Evolutionary conservation across 768 basidiomycete genomes (phyloP), one percentile per base, ranked within the genome.

Genomic region (Termitomyces eurrhizus): DNA sequence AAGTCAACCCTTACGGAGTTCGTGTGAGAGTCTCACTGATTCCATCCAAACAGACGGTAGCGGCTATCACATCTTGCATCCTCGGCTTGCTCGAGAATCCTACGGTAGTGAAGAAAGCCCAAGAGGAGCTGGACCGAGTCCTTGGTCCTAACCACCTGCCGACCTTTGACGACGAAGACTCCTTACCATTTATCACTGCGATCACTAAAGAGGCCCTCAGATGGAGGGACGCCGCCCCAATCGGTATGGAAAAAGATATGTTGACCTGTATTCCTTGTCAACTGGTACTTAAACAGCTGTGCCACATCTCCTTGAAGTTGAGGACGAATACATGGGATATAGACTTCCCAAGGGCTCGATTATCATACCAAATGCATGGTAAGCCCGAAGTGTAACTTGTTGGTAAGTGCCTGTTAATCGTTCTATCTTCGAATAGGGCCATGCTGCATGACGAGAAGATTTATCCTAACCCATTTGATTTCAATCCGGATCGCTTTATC

Each of bases 301-400:
- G 16, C 72, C 74, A 8, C 77, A 75, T 61, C 49, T 64, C 13
- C 64, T 67, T 2, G 57, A 55, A 1, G 65, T 65, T 14, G 75
- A 77, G 8, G 73, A 77, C 56, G 60, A 67, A 2, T 79, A 77
- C 61, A 62, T 67, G 26, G 77, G 74, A 1, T 74, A 75, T 52
- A 52, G 63, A 56, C 74, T 79, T 41, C 76, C 76, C 0, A 69
- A 70, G 33, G 73, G 68, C 5, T 60, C 73, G 1, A 67, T 71
- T 11, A 57, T 74, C 51, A 63, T 75, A 44, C 44, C 68, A 2
- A 75, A 75, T 53, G 61, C 65, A 42, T 76, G 72, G 76, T 71
- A 50, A 32, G 59, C 54, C 8, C 2, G 18, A 3, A 33, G 13
- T 32, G 9, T 9, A 33, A 24, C 21, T 21, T 21, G 7, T 44